Percentiles rank a stretch among this genome's conserved stretches.
These are phyloP conservation scores for Rhipidocladum racemiflorum DNA, from an alignment of 176 grass and related monocot genomes.

Conservation along the genomic window DNA sequence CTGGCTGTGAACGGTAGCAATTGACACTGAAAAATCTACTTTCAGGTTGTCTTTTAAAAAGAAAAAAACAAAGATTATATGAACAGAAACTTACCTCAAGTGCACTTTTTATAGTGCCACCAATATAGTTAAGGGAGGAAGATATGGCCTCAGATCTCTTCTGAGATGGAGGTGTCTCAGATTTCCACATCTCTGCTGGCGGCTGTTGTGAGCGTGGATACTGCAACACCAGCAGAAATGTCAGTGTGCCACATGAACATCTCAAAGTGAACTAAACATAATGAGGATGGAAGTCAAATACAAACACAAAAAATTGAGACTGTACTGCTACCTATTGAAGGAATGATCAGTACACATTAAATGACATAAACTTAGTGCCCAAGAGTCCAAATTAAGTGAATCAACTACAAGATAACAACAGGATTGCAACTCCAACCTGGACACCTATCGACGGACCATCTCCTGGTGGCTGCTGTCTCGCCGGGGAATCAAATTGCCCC, in stretches of 20 bases:
- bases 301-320: constrained; percentile 11
- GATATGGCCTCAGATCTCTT: constrained; percentile 81
- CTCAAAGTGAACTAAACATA: constrained; percentile 25
- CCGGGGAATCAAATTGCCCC: constrained; percentile 40
- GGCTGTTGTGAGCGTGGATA: constrained; percentile 30
- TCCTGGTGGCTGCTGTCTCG: constrained; percentile 35
- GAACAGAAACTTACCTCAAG: constrained; percentile 60
- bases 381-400: constrained; percentile 18
- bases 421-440: constrained; percentile 43
- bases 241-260: constrained; percentile 18
- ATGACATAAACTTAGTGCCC: constrained; percentile 5
- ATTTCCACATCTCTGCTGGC: constrained; percentile 35
- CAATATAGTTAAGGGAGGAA: constrained; percentile 89
- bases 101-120: constrained; percentile 85
- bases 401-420: constrained; percentile 10
- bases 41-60: neutral
- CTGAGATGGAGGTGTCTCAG: constrained; percentile 68
- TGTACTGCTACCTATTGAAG: constrained; percentile 9
- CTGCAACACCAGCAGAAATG: constrained; percentile 43
- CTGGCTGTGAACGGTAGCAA: neutral
- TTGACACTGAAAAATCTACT: neutral
- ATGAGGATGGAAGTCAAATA: constrained; percentile 9
- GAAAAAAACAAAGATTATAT: neutral
- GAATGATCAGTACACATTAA: constrained; percentile 13
- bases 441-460: constrained; percentile 30